Evolutionary conservation across 148 eudicot species (phyloP), one percentile per base, ranked within the genome.

Genomic region (Rhododendron griersonianum): DNA sequence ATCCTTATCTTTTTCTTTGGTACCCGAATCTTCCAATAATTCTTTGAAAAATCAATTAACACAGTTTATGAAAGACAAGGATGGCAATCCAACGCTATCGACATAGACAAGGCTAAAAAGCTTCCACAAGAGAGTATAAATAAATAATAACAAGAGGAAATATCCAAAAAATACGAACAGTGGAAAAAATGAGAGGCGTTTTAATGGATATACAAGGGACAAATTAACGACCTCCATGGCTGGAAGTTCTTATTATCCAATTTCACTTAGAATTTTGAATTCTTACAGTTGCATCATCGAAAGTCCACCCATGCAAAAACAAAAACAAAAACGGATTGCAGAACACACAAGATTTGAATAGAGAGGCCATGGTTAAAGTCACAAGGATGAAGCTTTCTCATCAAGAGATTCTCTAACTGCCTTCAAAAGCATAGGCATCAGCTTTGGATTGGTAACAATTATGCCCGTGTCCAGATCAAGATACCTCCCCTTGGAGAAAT

Each of bases 401-500:
- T 92, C 90, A 23, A 97, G 85, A 81, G 96, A 94, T 41, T 97
- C 95, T 86, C 90, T 91, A 83, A 97, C 94, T 71, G 98, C 99
- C 94, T 93, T 93, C 84, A 97, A 78, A 73, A 97, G 95, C 59
- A 92, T 75, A 33, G 99, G 98, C 98, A 97, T 95, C 91, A 97
- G 84, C 91, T 92, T 93, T 81, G 88, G 92, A 87, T 97, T 97
- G 83, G 93, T 93, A 80, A 97, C 99, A 55, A 97, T 88, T 39
- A 97, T 97, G 35, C 99, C 99, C 1, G 93, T 90, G 90, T 95
- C 91, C 78, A 97, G 84, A 92, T 97, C 99, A 67, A 97, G 96
- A 87, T 88, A 92, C 89, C 93, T 92, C 28, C 99, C 99, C 87
- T 93, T 92, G 0, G 99, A 97, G 89, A 97, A 97, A 91, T 95